Base-by-base conservation (phyloP, 352 stramenopile species). In the Pythium grandisporangium region DNA sequence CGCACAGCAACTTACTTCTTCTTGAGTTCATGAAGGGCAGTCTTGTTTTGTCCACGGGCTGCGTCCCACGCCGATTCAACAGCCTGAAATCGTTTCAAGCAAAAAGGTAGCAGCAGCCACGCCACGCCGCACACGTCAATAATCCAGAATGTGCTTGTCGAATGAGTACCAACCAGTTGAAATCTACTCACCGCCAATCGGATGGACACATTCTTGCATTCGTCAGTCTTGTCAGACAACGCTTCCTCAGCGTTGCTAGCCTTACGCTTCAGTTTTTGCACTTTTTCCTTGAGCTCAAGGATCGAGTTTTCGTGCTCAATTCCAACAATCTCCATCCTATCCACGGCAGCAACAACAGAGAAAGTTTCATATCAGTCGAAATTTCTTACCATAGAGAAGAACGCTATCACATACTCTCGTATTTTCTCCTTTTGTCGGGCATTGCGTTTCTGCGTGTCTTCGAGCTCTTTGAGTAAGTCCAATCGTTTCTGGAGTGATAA, bases 51-150 rank as follows among this genome's bases (percentile, higher is more conserved):
- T 7, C 73, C 75, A 3, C 77, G 77, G 23, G 77, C 72, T 22
- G 72, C 55, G 54, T 88, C 77, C 77, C 77, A 90, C 14, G 77
- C 77, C 7, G 70, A 80, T 42, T 90, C 74, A 7, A 90, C 70
- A 42, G 77, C 74, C n/a, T n/a, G n/a, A n/a, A n/a, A n/a, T n/a
- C n/a, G n/a, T n/a, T n/a, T n/a, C n/a, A n/a, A n/a, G n/a, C n/a
- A n/a, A n/a, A n/a, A n/a, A n/a, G n/a, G n/a, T n/a, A n/a, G n/a
- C n/a, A n/a, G n/a, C n/a, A n/a, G n/a, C n/a, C n/a, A n/a, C n/a
- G n/a, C n/a, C n/a, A n/a, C n/a, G n/a, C n/a, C n/a, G n/a, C n/a
- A n/a, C n/a, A n/a, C n/a, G n/a, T n/a, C n/a, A n/a, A n/a, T n/a
- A n/a, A n/a, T n/a, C n/a, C n/a, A n/a, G n/a, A n/a, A n/a, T n/a